phyloP scores from a whole-genome alignment of 83 land plant genomes.

The Isoetes engelmannii region DNA sequence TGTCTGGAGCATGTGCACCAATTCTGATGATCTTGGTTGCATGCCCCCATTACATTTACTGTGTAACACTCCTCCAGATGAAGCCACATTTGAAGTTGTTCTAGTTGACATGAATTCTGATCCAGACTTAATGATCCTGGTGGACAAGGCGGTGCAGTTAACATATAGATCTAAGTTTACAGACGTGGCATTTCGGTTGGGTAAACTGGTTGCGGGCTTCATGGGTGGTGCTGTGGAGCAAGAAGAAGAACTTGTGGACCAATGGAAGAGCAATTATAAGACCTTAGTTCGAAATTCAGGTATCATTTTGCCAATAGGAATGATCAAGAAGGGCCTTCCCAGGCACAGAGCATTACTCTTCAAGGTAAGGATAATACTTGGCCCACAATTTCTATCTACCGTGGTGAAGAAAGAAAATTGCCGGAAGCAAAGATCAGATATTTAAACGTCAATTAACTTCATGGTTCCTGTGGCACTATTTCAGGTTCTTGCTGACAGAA shows the following conservation, averaged over 20 bases:
- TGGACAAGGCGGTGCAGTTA: not conserved
- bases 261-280: not conserved
- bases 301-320: conserved; percentile 9
- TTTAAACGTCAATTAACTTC: not conserved
- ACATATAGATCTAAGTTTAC: not conserved
- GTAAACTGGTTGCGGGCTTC: not conserved
- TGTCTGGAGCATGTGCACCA: conserved; percentile 15
- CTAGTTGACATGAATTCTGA: conserved; percentile 6
- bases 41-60: conserved; percentile 6
- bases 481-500: conserved; percentile 10
- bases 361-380: conserved; percentile 1
- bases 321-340: not conserved
- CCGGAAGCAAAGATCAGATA: too few species aligned
- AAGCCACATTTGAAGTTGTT: conserved; percentile 4
- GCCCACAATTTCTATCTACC: too few species aligned
- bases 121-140: not conserved
- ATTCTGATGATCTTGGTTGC: conserved; percentile 4
- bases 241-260: conserved; percentile 6
- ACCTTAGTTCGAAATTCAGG: not conserved
- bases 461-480: not conserved
- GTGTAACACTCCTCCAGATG: not conserved
- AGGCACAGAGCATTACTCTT: conserved; percentile 9
- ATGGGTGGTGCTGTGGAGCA: conserved; percentile 4
- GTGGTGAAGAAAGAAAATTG: too few species aligned
- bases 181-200: conserved; percentile 1